A percentile compares a stretch with the other conserved stretches of the same genome.
Conservation (phyloP, 2,329 filamentous ascomycete genomes). For the Periconia sp. region DNA sequence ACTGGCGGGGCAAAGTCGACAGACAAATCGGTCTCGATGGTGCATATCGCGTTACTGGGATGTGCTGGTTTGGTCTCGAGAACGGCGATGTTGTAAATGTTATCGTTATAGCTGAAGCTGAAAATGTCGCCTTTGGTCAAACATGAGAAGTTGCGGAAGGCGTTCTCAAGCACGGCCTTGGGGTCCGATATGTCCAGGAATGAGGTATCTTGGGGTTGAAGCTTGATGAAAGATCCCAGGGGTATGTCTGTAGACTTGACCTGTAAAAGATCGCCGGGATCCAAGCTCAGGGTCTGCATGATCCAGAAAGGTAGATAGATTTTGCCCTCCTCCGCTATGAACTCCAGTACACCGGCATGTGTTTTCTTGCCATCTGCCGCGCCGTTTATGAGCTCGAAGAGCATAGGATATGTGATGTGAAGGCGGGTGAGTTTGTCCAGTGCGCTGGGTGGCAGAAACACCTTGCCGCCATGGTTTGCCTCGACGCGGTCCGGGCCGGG, state of each 20-base stretch:
- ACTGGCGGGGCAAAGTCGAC: slow-evolving; percentile 95
- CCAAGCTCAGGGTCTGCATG: slow-evolving; percentile 87
- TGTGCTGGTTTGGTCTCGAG: slow-evolving; percentile 88
- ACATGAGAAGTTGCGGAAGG: slow-evolving; percentile 93
- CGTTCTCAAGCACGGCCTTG: slow-evolving; percentile 94
- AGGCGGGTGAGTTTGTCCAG: slow-evolving; percentile 94
- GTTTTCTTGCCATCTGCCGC: slow-evolving; percentile 83
- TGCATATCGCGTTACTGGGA: slow-evolving; percentile 82
- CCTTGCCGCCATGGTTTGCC: slow-evolving; percentile 95
- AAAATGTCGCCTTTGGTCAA: slow-evolving; percentile 93
- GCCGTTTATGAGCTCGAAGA: slow-evolving; percentile 94
- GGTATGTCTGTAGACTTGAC: slow-evolving; percentile 93
- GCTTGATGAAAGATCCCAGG: slow-evolving; percentile 88
- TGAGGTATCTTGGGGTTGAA: slow-evolving; percentile 88
- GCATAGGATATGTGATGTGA: slow-evolving; percentile 95
- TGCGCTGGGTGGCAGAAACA: slow-evolving; percentile 93
- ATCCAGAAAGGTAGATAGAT: slow-evolving; percentile 97
- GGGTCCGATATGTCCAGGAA: slow-evolving; percentile 98
- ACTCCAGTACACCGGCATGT: slow-evolving; percentile 94
- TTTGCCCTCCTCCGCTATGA: slow-evolving; percentile 94
- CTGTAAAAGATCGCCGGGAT: slow-evolving; percentile 92
- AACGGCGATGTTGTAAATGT: slow-evolving; percentile 88
- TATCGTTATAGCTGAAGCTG: slow-evolving; percentile 95
- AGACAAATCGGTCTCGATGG: slow-evolving; percentile 93
- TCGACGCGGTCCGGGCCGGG: slow-evolving; percentile 85